Conservation (phyloP, 257 asterid species). For the Solanum verrucosum region DNA sequence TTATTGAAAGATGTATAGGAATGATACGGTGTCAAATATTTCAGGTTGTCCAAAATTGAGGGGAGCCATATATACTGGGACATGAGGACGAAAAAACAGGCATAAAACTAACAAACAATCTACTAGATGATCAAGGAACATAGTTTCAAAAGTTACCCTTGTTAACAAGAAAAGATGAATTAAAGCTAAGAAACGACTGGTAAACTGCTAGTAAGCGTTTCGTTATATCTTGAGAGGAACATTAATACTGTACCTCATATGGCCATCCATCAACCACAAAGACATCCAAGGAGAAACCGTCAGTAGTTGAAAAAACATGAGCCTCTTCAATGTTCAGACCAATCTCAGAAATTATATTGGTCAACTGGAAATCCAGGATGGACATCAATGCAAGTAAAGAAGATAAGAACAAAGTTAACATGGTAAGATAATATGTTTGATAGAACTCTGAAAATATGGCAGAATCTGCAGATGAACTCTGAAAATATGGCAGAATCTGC, state of each 20-base stretch:
- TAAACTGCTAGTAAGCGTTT: not conserved
- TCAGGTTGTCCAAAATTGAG: not conserved
- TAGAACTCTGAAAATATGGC: not conserved
- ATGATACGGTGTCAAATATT: not conserved
- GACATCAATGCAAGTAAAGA: not conserved
- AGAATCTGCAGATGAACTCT: not conserved
- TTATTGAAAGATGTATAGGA: not conserved
- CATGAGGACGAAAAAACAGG: not conserved
- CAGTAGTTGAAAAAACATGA: constrained; percentile 45
- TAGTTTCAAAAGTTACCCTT: not conserved
- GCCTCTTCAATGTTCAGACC: constrained; percentile 54
- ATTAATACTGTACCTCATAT: constrained; percentile 22
- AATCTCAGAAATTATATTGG: constrained; percentile 38
- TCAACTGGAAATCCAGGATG: constrained; percentile 23
- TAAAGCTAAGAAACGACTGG: not conserved
- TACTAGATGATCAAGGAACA: not conserved
- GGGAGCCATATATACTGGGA: not conserved
- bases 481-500: not conserved
- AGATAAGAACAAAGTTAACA: not conserved
- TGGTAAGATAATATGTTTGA: not conserved
- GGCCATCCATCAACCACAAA: constrained; percentile 52
- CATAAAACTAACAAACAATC: not conserved
- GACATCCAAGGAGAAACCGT: constrained; percentile 49
- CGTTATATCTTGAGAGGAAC: not conserved
- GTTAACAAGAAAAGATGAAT: not conserved